These are phyloP conservation scores for Pseudozyma tsukubaensis DNA, from an alignment of 1,284 basidiomycete species.

Conservation along the genomic window DNA sequence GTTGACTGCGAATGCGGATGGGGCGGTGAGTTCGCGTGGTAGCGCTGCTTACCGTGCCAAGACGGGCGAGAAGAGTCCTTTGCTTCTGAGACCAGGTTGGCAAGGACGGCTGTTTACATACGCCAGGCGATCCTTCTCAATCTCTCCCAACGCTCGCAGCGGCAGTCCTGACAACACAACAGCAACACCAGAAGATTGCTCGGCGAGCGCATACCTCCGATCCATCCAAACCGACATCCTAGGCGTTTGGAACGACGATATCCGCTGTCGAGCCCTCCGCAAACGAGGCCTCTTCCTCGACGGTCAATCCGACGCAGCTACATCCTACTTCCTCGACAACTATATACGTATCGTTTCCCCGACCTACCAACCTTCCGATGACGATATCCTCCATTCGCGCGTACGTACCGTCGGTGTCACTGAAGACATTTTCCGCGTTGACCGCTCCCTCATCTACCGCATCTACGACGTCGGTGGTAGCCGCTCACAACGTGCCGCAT, in stretches of 20 bases:
- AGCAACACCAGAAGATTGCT: not conserved
- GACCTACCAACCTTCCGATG: constrained; percentile 36
- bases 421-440: constrained; percentile 45
- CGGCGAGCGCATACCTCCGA: constrained; percentile 1
- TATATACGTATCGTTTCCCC: constrained; percentile 26
- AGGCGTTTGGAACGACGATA: constrained; percentile 19
- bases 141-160: not conserved
- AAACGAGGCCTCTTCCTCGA: constrained; percentile 29
- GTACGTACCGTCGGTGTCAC: constrained; percentile 55
- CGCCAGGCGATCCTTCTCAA: constrained; percentile 26
- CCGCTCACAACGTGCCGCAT: constrained; percentile 42
- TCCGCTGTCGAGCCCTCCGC: constrained; percentile 17
- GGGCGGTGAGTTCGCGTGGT: not conserved
- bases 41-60: not conserved
- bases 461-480: constrained; percentile 58
- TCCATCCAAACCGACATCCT: constrained; percentile 13
- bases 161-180: not conserved
- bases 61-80: constrained; percentile 14
- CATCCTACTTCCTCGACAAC: constrained; percentile 45
- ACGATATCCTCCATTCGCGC: constrained; percentile 57
- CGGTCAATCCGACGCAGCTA: constrained; percentile 22
- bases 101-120: constrained; percentile 38
- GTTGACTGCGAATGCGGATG: not conserved
- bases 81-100: constrained; percentile 45
- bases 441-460: constrained; percentile 34